Percentiles rank a stretch among this genome's conserved stretches.
These are phyloP conservation scores for Bipolaris victoriae DNA, from an alignment of 2,329 filamentous ascomycete genomes.

Conservation along the genomic window DNA sequence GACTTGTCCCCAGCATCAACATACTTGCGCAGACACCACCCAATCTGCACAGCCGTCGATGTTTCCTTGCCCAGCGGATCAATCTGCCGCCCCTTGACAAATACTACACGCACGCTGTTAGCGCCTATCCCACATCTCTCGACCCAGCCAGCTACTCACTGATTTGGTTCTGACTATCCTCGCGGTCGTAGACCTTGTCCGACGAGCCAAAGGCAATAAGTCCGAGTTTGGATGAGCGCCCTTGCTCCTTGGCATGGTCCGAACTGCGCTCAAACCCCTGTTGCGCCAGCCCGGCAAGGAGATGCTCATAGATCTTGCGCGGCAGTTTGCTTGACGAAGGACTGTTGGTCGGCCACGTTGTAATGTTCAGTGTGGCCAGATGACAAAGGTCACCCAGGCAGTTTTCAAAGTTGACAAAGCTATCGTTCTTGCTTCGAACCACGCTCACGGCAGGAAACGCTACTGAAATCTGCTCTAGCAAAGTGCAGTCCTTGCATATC, in stretches of 20 bases:
- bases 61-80: slow-evolving; percentile 52
- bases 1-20: slow-evolving; percentile 52
- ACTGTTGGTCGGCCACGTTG: slow-evolving; percentile 56
- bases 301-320: slow-evolving; percentile 53
- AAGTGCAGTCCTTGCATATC: slow-evolving; percentile 53
- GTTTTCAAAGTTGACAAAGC: slow-evolving; percentile 53
- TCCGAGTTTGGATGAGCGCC: slow-evolving; percentile 48
- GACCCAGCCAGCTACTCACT: slow-evolving; percentile 19
- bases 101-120: slow-evolving; percentile 34
- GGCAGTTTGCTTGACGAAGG: slow-evolving; percentile 51
- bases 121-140: neutral
- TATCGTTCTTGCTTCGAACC: slow-evolving; percentile 49
- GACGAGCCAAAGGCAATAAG: slow-evolving; percentile 56
- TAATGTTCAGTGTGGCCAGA: slow-evolving; percentile 56
- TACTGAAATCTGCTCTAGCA: slow-evolving; percentile 55
- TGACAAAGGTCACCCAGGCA: slow-evolving; percentile 48
- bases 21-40: slow-evolving; percentile 55
- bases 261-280: slow-evolving; percentile 45
- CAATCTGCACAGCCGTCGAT: slow-evolving; percentile 52
- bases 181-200: slow-evolving; percentile 56
- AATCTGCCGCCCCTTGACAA: slow-evolving; percentile 52
- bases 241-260: slow-evolving; percentile 34
- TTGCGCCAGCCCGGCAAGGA: slow-evolving; percentile 51
- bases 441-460: slow-evolving; percentile 56
- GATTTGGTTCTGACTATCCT: slow-evolving; percentile 55